Conservation (phyloP, 345 rosid species). For the Leavenworthia alabamica region DNA sequence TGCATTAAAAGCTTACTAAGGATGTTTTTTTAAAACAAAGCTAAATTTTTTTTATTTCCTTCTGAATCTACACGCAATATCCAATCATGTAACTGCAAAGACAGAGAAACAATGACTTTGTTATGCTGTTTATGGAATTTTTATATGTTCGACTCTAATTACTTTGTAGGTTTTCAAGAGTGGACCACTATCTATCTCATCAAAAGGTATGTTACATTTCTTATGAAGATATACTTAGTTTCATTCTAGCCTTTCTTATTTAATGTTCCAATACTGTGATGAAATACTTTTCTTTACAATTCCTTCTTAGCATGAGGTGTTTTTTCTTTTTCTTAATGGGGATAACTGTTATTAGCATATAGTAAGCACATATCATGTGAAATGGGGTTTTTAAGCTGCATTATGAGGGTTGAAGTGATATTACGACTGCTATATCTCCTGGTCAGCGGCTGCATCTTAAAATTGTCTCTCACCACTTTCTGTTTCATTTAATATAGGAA, state of each 20-base stretch:
- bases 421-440: too few relatives aligned
- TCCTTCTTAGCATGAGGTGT: not conserved
- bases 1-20: not conserved
- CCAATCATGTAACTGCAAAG: not conserved
- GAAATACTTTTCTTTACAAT: not conserved
- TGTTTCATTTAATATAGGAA: constrained; percentile 35
- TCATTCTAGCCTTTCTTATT: not conserved
- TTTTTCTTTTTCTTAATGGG: not conserved
- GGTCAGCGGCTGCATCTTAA: not conserved
- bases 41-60: not conserved
- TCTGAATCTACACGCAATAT: not conserved
- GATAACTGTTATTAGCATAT: constrained; percentile 1
- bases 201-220: constrained; percentile 54
- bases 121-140: not conserved
- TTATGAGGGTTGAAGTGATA: not conserved
- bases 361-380: constrained; percentile 4
- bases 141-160: not conserved
- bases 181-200: constrained; percentile 72
- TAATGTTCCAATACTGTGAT: not conserved
- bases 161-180: constrained; percentile 73
- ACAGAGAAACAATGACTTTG: not conserved
- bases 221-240: too few relatives aligned
- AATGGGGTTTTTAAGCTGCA: not conserved
- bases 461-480: constrained; percentile 1
- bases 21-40: not conserved